phyloP scores from a whole-genome alignment of 169 alveolate species.

The Eimeria necatrix region DNA sequence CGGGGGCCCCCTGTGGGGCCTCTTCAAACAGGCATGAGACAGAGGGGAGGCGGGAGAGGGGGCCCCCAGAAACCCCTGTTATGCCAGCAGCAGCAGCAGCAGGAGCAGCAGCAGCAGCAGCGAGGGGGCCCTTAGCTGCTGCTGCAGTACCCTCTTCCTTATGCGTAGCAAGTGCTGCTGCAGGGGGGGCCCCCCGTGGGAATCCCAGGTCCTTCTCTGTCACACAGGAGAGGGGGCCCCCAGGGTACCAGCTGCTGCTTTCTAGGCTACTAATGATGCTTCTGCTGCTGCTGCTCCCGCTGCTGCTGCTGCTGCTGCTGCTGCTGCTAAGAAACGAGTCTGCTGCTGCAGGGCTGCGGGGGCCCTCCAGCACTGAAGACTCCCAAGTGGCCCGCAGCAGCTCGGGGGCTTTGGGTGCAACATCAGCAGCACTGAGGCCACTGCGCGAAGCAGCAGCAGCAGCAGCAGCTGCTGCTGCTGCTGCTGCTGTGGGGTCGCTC shows the following conservation, averaged over 20 bases:
- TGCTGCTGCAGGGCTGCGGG: not conserved
- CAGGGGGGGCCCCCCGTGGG: not conserved
- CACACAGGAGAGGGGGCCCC: not conserved
- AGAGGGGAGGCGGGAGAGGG: not conserved
- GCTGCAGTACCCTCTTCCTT: not conserved
- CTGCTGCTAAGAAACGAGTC: not conserved
- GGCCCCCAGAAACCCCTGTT: not conserved
- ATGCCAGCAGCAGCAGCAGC: not conserved
- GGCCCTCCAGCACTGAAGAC: not conserved
- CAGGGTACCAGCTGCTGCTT: not conserved
- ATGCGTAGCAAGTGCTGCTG: not conserved
- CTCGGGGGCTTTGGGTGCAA: slow-evolving; percentile 18
- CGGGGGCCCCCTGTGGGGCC: not conserved
- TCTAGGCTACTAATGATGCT: slow-evolving; percentile 1
- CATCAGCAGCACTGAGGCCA: not conserved
- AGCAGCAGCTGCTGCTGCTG: not conserved
- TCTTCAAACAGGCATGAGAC: not conserved
- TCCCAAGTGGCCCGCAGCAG: slow-evolving; percentile 59
- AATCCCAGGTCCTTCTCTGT: not conserved
- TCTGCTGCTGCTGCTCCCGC: not conserved
- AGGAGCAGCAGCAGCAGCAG: not conserved
- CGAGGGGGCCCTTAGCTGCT: no score
- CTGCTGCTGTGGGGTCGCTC: not conserved
- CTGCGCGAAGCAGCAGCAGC: not conserved
- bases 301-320: not conserved